Percentiles rank a stretch among this genome's conserved stretches.
Conservation (phyloP, 2,329 filamentous ascomycete genomes). For the Penicillium sp. region DNA sequence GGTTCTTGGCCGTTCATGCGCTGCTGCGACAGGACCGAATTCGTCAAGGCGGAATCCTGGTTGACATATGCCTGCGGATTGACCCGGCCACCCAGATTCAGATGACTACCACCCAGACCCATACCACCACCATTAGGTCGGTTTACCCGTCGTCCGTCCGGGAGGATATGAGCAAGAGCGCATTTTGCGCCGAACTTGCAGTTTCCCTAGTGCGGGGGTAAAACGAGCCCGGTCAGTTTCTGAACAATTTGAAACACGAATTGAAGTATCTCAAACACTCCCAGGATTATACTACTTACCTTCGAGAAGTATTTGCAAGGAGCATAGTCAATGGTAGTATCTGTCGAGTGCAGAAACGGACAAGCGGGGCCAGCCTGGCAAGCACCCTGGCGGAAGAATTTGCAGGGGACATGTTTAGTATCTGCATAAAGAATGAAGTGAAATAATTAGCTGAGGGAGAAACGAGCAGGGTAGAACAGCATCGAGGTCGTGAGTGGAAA, state of each 20-base stretch:
- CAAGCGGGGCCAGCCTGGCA: slow-evolving; percentile 96
- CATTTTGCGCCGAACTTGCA: slow-evolving; percentile 99
- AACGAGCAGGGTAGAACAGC: background rate
- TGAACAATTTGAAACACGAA: background rate
- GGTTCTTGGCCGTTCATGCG: slow-evolving; percentile 57
- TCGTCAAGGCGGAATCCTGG: slow-evolving; percentile 74
- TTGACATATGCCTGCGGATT: slow-evolving; percentile 66
- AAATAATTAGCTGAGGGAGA: slow-evolving; percentile 11
- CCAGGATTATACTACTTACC: slow-evolving; percentile 63
- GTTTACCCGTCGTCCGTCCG: slow-evolving; percentile 91
- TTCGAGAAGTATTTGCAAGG: slow-evolving; percentile 99
- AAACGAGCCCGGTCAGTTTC: slow-evolving; percentile 27
- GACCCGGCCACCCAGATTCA: slow-evolving; percentile 69
- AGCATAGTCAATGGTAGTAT: slow-evolving; percentile 80
- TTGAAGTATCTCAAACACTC: background rate
- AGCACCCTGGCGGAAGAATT: slow-evolving; percentile 96
- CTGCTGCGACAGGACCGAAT: slow-evolving; percentile 69
- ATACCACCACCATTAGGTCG: slow-evolving; percentile 58
- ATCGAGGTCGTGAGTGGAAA: slow-evolving; percentile 3
- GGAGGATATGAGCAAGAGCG: slow-evolving; percentile 92
- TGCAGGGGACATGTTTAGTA: slow-evolving; percentile 97
- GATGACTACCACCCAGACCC: slow-evolving; percentile 59
- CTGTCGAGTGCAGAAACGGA: slow-evolving; percentile 93
- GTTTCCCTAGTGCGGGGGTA: slow-evolving; percentile 69
- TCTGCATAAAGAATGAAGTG: slow-evolving; percentile 57